Conservation (phyloP, 129 eudicot genomes). For the Logfia minima region DNA sequence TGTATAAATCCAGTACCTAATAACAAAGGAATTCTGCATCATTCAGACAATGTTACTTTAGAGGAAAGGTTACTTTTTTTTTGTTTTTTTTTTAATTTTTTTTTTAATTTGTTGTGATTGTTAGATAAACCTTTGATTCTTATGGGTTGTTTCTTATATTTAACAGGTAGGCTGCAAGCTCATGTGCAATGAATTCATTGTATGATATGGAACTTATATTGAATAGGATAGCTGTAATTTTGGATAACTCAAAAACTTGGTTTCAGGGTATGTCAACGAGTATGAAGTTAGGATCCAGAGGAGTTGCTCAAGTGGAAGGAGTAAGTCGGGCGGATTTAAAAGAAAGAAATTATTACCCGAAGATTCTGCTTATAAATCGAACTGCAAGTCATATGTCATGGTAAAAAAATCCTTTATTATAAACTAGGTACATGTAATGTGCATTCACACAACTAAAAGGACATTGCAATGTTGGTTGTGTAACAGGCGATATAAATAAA, state of each 20-base stretch:
- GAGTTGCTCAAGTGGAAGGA: constrained; percentile 80
- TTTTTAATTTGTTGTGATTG: no score
- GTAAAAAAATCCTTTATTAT: constrained; percentile 36
- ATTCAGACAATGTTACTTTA: constrained; percentile 42
- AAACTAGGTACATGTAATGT: constrained; percentile 11
- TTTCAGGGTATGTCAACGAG: constrained; percentile 62
- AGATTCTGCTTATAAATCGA: constrained; percentile 84
- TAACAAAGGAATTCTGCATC: constrained; percentile 80
- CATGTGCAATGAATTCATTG: constrained; percentile 86
- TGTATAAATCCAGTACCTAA: constrained; percentile 92
- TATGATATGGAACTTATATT: constrained; percentile 83
- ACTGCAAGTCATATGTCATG: constrained; percentile 92
- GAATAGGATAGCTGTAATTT: constrained; percentile 66
- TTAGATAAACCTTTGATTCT: no score
- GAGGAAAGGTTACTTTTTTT: constrained; percentile 63
- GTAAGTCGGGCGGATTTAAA: constrained; percentile 59
- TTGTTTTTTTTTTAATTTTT: not conserved
- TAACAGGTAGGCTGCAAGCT: constrained; percentile 74
- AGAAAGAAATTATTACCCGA: constrained; percentile 45
- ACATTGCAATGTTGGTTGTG: not conserved
- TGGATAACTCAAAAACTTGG: constrained; percentile 83
- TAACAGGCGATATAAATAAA: not conserved
- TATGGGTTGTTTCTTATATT: no score
- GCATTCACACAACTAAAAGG: no score
- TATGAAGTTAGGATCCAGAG: constrained; percentile 87